Percentiles rank a stretch among this genome's conserved stretches.
These are phyloP conservation scores for Tuber magnatum DNA, from an alignment of 495 filamentous ascomycete genomes.

Conservation along the genomic window DNA sequence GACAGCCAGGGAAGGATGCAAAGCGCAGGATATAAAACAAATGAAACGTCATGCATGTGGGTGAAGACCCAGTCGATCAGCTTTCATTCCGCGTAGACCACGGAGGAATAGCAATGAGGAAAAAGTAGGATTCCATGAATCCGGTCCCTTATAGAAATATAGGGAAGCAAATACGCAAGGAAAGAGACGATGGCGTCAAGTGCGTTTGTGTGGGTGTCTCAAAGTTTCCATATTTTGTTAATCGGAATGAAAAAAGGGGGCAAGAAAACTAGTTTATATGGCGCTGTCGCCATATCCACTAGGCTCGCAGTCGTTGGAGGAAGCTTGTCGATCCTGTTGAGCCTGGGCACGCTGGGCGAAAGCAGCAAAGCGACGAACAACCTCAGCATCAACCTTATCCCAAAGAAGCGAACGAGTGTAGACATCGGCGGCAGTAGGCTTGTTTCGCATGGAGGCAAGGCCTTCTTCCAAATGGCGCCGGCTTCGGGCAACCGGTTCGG, in stretches of 20 bases:
- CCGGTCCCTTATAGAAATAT: constrained; percentile 4
- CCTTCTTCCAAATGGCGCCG: constrained; percentile 75
- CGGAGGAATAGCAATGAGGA: constrained; percentile 11
- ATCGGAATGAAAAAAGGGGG: constrained; percentile 13
- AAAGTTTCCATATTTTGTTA: constrained; percentile 20
- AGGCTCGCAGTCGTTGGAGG: constrained; percentile 32
- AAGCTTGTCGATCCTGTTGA: constrained; percentile 34
- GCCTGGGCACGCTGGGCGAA: constrained; percentile 48
- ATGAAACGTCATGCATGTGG: constrained; percentile 38
- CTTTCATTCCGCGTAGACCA: constrained; percentile 13
- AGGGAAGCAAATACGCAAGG: constrained; percentile 28
- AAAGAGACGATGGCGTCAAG: constrained; percentile 32
- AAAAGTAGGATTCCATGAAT: neutral
- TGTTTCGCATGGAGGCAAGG: constrained; percentile 68
- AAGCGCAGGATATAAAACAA: constrained; percentile 27
- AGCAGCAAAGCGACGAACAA: constrained; percentile 92
- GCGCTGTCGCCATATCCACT: constrained; percentile 38
- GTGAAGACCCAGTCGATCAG: constrained; percentile 33
- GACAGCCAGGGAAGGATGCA: constrained; percentile 17
- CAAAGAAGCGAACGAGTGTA: constrained; percentile 90
- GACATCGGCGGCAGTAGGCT: constrained; percentile 68
- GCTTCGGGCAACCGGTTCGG: constrained; percentile 48
- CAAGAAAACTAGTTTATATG: constrained; percentile 23
- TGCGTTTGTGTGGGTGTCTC: constrained; percentile 26
- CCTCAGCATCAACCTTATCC: constrained; percentile 85